Percentiles rank a stretch among this genome's conserved stretches.
These are phyloP conservation scores for Arthrobotrys entomopaga DNA, from an alignment of 2,329 filamentous ascomycete genomes.

Conservation along the genomic window DNA sequence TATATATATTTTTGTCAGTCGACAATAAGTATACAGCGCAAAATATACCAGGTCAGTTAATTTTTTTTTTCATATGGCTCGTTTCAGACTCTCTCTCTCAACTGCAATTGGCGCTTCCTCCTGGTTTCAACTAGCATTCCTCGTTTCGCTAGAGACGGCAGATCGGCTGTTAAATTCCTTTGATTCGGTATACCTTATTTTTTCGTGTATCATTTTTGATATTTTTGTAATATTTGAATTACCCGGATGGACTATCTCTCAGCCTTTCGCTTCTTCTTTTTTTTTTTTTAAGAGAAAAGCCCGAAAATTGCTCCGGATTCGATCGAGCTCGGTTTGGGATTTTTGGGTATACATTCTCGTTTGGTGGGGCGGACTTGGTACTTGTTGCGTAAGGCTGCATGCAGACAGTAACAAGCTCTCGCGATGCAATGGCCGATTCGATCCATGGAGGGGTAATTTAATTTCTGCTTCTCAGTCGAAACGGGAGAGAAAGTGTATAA, in stretches of 20 bases:
- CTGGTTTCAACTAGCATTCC: conserved; percentile 22
- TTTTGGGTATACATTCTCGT: background rate
- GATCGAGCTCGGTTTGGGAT: background rate
- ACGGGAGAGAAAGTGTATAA: background rate
- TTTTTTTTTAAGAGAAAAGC: background rate
- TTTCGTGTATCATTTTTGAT: background rate
- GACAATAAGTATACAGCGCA: too few species aligned
- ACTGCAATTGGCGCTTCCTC: conserved; percentile 7
- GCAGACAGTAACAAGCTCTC: conserved; percentile 31
- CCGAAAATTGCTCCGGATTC: background rate
- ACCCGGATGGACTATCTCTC: too few species aligned
- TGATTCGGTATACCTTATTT: background rate
- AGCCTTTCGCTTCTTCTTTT: too few species aligned
- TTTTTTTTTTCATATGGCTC: conserved; percentile 3
- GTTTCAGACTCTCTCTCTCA: background rate
- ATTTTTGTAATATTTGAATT: background rate
- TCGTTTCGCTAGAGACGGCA: conserved; percentile 16
- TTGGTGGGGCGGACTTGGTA: conserved; percentile 12
- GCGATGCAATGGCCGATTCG: conserved; percentile 27
- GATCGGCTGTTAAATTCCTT: conserved; percentile 7
- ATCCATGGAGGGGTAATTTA: conserved; percentile 46
- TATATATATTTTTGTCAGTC: too few species aligned
- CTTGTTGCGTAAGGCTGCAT: conserved; percentile 53
- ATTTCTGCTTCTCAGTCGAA: background rate
- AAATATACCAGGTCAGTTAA: too few species aligned